Evolutionary conservation across 179 eudicot species (phyloP).

Genomic region (Actinidia chinensis): DNA sequence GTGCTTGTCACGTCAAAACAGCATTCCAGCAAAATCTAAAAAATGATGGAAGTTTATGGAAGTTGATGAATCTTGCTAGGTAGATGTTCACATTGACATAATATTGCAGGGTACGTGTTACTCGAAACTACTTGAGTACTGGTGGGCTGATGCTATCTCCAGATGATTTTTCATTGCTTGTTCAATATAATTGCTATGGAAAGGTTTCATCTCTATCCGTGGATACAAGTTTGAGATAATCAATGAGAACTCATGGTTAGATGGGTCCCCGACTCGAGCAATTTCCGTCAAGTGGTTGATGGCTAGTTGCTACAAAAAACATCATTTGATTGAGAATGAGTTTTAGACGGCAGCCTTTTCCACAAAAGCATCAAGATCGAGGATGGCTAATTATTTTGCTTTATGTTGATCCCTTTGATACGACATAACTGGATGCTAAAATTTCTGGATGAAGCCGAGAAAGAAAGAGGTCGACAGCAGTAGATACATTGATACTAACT

Average conservation of each 20-base stretch:
- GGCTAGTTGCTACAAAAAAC: neutral
- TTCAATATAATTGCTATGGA: constrained; percentile 35
- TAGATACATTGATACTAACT: neutral
- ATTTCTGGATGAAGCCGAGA: constrained; percentile 7
- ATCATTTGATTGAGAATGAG: neutral
- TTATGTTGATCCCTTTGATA: neutral
- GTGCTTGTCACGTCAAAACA: constrained; percentile 15
- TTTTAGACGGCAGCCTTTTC: neutral
- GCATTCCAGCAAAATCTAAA: neutral
- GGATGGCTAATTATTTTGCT: neutral
- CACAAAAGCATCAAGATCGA: neutral
- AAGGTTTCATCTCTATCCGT: constrained; percentile 24
- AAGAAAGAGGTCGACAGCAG: neutral
- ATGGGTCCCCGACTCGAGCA: neutral
- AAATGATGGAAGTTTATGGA: neutral
- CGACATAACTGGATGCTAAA: neutral
- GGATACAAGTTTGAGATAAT: constrained; percentile 19
- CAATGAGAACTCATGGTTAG: neutral
- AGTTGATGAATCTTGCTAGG: neutral
- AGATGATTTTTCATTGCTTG: constrained; percentile 55
- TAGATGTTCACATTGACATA: constrained; percentile 2
- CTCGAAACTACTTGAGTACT: constrained; percentile 60
- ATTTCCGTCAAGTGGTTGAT: constrained; percentile 2
- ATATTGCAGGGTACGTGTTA: constrained; percentile 48
- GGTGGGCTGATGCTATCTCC: constrained; percentile 56